Percentiles rank a stretch among this genome's conserved stretches.
Evolutionary conservation across 257 asterid genomes (phyloP).

Genomic region (Solanum chiquidenum): DNA sequence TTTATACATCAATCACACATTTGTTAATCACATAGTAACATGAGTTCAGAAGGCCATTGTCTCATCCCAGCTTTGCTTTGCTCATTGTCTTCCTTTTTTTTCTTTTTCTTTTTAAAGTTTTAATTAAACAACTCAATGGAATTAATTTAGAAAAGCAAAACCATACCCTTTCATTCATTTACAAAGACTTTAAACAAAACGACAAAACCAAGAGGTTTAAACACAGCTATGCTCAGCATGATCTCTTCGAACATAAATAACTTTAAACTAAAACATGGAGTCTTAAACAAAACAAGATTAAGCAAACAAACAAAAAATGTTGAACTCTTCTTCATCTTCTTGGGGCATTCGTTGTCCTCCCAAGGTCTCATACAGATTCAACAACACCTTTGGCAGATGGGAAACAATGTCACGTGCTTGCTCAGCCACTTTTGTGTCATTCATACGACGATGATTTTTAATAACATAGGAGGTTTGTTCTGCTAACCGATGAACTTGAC

Average conservation of each 20-base stretch:
- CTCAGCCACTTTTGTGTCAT: not conserved
- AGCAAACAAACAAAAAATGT: too few species aligned
- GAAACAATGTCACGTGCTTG: not conserved
- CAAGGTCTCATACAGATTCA: not conserved
- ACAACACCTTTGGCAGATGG: not conserved
- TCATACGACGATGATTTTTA: not conserved
- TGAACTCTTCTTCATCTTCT: not conserved
- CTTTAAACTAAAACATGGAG: not conserved
- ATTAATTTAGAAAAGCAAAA: too few species aligned
- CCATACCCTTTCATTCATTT: not conserved
- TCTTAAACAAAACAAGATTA: too few species aligned
- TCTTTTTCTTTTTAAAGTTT: not conserved
- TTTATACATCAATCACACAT: too few species aligned
- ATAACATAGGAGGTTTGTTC: not conserved
- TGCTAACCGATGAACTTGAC: not conserved
- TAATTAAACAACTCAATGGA: not conserved
- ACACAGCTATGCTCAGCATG: not conserved
- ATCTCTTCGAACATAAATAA: too few species aligned
- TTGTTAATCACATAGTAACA: too few species aligned
- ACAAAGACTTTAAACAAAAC: not conserved
- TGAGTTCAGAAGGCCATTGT: not conserved
- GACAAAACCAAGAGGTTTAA: too few species aligned
- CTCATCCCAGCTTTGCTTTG: not conserved
- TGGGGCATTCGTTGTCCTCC: not conserved
- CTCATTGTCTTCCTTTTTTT: not conserved